phyloP scores from a whole-genome alignment of 495 filamentous ascomycete genomes.

The Tuber borchii region DNA sequence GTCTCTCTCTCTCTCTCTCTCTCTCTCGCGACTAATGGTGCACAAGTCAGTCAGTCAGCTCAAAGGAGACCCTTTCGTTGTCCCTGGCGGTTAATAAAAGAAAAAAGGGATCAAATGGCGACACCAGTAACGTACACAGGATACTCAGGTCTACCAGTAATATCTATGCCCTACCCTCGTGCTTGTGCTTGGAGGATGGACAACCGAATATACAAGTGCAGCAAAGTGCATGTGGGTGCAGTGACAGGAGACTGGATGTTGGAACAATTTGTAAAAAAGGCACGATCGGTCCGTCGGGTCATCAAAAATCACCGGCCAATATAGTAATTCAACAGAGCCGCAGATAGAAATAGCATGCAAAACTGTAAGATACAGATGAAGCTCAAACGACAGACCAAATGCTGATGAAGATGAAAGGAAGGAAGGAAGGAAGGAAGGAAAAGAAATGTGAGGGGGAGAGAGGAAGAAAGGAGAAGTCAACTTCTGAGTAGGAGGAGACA shows the following conservation, averaged over 20 bases:
- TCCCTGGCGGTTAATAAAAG: background rate
- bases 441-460: background rate
- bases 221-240: background rate
- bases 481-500: background rate
- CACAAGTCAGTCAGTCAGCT: background rate
- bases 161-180: background rate
- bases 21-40: background rate
- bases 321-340: background rate
- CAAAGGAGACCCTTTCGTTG: background rate
- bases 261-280: background rate
- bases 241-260: background rate
- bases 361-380: background rate
- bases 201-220: background rate
- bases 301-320: background rate
- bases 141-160: background rate
- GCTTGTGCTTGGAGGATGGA: background rate
- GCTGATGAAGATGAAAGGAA: background rate
- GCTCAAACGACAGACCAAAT: background rate
- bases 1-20: background rate
- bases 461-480: background rate
- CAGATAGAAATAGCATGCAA: background rate
- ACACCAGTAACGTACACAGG: background rate
- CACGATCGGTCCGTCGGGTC: background rate
- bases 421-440: background rate
- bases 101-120: background rate